Evolutionary conservation across 2,329 filamentous ascomycete species (phyloP), one percentile per base, ranked within the genome.

Genomic region (Neocucurbitaria cava): DNA sequence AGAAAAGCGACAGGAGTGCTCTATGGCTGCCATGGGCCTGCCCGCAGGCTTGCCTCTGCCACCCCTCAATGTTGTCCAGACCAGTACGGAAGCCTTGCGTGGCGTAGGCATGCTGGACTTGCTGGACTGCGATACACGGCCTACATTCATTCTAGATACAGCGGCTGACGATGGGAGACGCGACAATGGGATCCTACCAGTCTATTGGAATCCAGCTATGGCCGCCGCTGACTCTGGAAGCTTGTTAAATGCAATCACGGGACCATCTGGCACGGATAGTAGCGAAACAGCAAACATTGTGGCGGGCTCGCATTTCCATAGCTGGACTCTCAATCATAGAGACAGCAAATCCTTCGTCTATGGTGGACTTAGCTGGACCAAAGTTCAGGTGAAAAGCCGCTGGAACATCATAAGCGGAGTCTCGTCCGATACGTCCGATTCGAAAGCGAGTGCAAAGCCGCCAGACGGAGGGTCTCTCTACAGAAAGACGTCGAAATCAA

Each of bases 141-240:
- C 67, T 36, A 61, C 61, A 5, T 63, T 66, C 24, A 23, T 68
- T 15, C 18, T 64, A 24, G 56, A 66, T 39, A 38, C 49, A 4
- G 47, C 52, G 17, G 28, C 46, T 31, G 33, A 36, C 33, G 6
- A 46, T n/a, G 13, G 43, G 2, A 17, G 41, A 2, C 17, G 39
- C 10, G 26, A 30, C 5, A 42, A 49, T 17, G 40, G 23, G 23
- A 24, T 38, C 17, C 26, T 41, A 18, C 47, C 58, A 10, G 56
- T 62, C 28, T 69, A 65, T 48, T 55, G 57, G 44, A 72, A 71
- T 42, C 23, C 54, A 18, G 68, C 68, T n/a, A 50, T 71, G 24
- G 41, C 54, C 5, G 43, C 49, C 7, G 30, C 52, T n/a, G 53
- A 57, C 23, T 47, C 52, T 23, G 55, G 50, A 23, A 20, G 42